Evolutionary conservation across 306 rosid species (phyloP), one percentile per base, ranked within the genome.

Genomic region (Oxytropis ochrocephala): DNA sequence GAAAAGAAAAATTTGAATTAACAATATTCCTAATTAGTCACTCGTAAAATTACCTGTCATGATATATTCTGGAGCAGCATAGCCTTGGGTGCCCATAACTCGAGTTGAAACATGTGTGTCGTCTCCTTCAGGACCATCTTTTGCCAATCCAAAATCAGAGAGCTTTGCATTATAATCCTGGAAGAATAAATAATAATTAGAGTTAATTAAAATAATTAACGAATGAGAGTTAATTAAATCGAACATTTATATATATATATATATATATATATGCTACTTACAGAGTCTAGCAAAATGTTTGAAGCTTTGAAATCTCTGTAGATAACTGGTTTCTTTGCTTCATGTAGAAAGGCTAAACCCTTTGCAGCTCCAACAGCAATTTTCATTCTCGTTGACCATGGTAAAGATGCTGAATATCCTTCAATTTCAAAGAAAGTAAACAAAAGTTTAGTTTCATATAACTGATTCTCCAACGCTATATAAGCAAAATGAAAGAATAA

Each of bases 381-480:
- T 74, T 94, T 94, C 97, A 94, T 94, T 78, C 99, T 87, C 27
- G 95, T 74, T 43, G 97, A 90, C 99, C 99, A 94, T 47, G 96
- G 92, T 4, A 94, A 58, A 5, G 97, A 85, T 5, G 70, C 88
- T 0, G 97, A 79, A 61, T 78, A 88, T 68, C 96, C 98, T 94
- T 75, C 8, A 68, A 38, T 64, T 64, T 38, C 50, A 65, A 33
- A 4, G 58, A 12, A 49, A 62, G 69, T 14, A 39, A 6, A 14
- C 0, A 32, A 72, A 4, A 41, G 29, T 24, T 24, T 24, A 33
- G 16, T 21, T 78, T 39, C n/a, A n/a, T n/a, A n/a, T n/a, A n/a
- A n/a, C n/a, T n/a, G 67, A 72, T 64, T 6, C 10, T 49, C 54
- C 48, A 48, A 24, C n/a, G 4, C 16, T 19, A 56, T 4, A 2